Percentiles rank a stretch among this genome's conserved stretches.
These are phyloP conservation scores for Immersiella caudata DNA, from an alignment of 495 filamentous ascomycete species.

Conservation along the genomic window DNA sequence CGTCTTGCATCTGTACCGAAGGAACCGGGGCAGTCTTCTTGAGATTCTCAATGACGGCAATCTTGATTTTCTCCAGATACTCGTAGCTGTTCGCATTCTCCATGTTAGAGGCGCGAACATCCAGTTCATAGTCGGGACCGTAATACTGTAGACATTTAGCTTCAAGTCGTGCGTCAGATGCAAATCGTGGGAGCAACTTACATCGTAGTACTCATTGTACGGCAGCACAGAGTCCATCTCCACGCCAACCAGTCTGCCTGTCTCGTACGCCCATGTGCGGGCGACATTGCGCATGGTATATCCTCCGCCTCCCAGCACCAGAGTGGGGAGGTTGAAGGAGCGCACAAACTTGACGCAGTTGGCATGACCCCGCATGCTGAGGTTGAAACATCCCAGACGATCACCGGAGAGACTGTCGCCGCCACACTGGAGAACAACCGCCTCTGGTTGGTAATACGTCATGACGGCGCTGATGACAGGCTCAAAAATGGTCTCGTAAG, in stretches of 20 bases:
- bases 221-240: slow-evolving; percentile 81
- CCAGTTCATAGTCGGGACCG: slow-evolving; percentile 91
- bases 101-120: slow-evolving; percentile 97
- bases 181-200: slow-evolving; percentile 45
- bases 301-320: slow-evolving; percentile 92
- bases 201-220: slow-evolving; percentile 98
- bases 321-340: slow-evolving; percentile 84
- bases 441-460: slow-evolving; percentile 93
- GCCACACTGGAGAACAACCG: slow-evolving; percentile 95
- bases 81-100: slow-evolving; percentile 95
- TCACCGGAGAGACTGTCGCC: slow-evolving; percentile 95
- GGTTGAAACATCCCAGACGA: slow-evolving; percentile 94
- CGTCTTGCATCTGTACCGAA: slow-evolving; percentile 92
- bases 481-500: slow-evolving; percentile 95
- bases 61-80: slow-evolving; percentile 95
- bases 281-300: slow-evolving; percentile 99
- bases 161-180: neutral
- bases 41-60: slow-evolving; percentile 88
- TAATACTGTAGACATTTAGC: slow-evolving; percentile 73
- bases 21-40: slow-evolving; percentile 85
- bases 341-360: slow-evolving; percentile 98
- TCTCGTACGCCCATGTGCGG: slow-evolving; percentile 96
- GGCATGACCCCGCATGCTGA: slow-evolving; percentile 96
- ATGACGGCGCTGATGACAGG: slow-evolving; percentile 91
- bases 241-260: slow-evolving; percentile 82